Conservation (phyloP, 2,329 filamentous ascomycete species). For the Verticillium klebahnii region DNA sequence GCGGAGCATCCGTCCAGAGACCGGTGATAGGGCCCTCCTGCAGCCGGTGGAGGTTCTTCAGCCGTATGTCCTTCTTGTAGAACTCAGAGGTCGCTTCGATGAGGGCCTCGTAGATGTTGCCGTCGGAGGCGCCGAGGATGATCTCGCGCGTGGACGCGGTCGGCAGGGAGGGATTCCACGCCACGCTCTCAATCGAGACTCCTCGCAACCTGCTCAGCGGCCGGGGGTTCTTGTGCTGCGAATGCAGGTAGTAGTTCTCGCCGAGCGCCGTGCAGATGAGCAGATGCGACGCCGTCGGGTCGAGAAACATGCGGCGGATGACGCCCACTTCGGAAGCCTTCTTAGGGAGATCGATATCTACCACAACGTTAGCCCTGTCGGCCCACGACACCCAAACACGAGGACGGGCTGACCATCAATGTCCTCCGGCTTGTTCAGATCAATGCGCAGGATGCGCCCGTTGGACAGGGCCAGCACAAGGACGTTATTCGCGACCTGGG, state of each 20-base stretch:
- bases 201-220: conserved; percentile 77
- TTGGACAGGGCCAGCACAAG: conserved; percentile 88
- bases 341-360: conserved; percentile 95
- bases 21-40: conserved; percentile 81
- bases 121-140: conserved; percentile 84
- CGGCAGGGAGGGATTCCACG: conserved; percentile 91
- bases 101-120: conserved; percentile 90
- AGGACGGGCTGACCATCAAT: conserved; percentile 66
- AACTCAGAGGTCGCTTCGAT: conserved; percentile 94
- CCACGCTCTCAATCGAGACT: conserved; percentile 81
- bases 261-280: conserved; percentile 86
- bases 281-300: conserved; percentile 92
- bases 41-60: conserved; percentile 78
- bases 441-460: conserved; percentile 87
- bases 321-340: conserved; percentile 86
- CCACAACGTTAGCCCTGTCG: conserved; percentile 6
- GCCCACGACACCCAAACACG: neutral
- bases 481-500: conserved; percentile 96
- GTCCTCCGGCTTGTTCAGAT: conserved; percentile 87
- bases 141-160: conserved; percentile 95
- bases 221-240: conserved; percentile 85
- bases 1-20: conserved; percentile 73
- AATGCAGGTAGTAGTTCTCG: conserved; percentile 97
- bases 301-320: conserved; percentile 94
- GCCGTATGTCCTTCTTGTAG: conserved; percentile 87